Percentiles rank a stretch among this genome's conserved stretches.
phyloP scores from a whole-genome alignment of 2,329 filamentous ascomycete genomes.

The Fusarium sp. region DNA sequence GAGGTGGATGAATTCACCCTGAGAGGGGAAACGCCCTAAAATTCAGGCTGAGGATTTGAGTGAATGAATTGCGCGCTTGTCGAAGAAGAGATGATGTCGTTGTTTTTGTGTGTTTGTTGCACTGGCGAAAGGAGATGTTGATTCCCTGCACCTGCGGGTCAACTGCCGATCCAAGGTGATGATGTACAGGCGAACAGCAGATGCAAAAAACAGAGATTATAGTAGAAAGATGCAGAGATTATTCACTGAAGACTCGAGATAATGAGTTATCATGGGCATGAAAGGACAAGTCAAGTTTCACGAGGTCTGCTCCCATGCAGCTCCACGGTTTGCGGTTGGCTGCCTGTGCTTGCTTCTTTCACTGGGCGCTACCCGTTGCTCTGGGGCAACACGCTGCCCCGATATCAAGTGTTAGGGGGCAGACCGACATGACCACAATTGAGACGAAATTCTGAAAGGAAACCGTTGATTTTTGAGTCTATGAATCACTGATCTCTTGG shows the following conservation, averaged over 20 bases:
- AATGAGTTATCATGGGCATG: conserved; percentile 2
- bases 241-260: background rate
- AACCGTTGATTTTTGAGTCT: background rate
- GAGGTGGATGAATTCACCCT: conserved; percentile 2
- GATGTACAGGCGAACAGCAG: background rate
- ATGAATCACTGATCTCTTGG: fast-evolving
- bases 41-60: background rate
- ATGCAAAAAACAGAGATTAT: background rate
- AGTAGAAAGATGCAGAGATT: background rate
- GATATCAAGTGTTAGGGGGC: conserved; percentile 44
- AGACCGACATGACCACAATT: background rate
- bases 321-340: conserved; percentile 28
- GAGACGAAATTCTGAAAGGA: background rate
- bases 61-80: background rate
- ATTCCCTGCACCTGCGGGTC: background rate
- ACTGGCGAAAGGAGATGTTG: background rate
- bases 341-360: conserved; percentile 35
- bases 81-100: background rate
- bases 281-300: conserved; percentile 27
- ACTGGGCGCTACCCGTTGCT: conserved; percentile 36
- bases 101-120: conserved; percentile 16
- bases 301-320: conserved; percentile 15
- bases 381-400: conserved; percentile 40
- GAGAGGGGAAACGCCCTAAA: background rate
- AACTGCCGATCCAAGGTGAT: background rate